Base-by-base conservation (phyloP, 345 rosid species). In the Cardiospermum halicacabum region DNA sequence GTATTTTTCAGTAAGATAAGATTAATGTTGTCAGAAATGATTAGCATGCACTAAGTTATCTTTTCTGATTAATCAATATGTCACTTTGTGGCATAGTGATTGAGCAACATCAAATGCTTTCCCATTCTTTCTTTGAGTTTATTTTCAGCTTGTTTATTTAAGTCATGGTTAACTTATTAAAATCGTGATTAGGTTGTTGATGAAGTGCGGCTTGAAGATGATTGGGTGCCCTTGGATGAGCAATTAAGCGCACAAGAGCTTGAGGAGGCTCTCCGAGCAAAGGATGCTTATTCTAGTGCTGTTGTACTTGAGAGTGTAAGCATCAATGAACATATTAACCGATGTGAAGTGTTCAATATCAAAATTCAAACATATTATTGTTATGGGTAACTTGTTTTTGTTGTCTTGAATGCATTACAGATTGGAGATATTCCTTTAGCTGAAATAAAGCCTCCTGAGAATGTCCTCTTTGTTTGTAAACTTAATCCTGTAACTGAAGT, bases 261-360 rank as follows among this genome's bases (percentile, higher is more conserved):
- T 58, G 96, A 91, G 74, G 93, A 89, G 80, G 74, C 83, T 77
- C 71, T 94, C 55, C 86, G 89, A 21, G 76, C 68, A 30, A 94
- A 94, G 74, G 93, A 82, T 57, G 99, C 97, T 55, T 93, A 80
- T 72, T 87, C 97, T 37, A 83, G 96, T 72, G 99, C 96, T 61
- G 97, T 91, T 81, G 97, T 91, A 36, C 99, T 94, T 64, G 99
- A 94, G 86, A 84, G 77, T 72, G 96, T 93, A 87, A 80, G 97
- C 22, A 59, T 37, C 57, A 63, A n/a, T 16, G 3, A 30, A 45
- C 8, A 65, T 32, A 39, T 28, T n/a, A n/a, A 57, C 47, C 58
- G 22, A 48, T 80, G 47, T 37, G 25, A n/a, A 12, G 10, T 57
- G 16, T 58, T 76, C 34, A 9, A 8, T 55, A 8, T 67, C 45